Evolutionary conservation across 768 basidiomycete species (phyloP).

Genomic region (Hebeloma cylindrosporum): DNA sequence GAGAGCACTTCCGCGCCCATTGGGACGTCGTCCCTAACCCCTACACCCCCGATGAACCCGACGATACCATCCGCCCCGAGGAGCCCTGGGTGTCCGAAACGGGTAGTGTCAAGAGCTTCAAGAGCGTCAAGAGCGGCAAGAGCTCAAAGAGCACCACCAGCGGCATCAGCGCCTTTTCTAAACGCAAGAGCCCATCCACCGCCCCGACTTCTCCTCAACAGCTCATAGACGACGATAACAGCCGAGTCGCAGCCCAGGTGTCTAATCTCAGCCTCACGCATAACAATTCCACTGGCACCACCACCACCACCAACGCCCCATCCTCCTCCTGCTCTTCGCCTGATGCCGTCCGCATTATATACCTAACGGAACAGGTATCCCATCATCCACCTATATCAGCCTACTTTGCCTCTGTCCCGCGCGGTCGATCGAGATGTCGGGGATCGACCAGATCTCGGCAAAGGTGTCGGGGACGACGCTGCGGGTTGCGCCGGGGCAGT

Average conservation of each 20-base stretch:
- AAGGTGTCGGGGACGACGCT: slow-evolving; percentile 87
- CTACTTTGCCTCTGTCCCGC: slow-evolving; percentile 77
- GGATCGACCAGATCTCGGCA: slow-evolving; percentile 92
- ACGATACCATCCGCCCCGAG: slow-evolving; percentile 19
- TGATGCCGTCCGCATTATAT: slow-evolving; percentile 67
- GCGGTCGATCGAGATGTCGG: slow-evolving; percentile 67
- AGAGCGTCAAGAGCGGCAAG: slow-evolving; percentile 57
- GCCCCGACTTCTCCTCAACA: slow-evolving; percentile 53
- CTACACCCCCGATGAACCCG: slow-evolving; percentile 46
- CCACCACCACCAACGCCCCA: slow-evolving; percentile 23
- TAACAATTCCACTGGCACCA: slow-evolving; percentile 1
- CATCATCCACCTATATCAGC: slow-evolving; percentile 96
- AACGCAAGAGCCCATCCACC: slow-evolving; percentile 53
- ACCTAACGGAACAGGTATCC: slow-evolving; percentile 90
- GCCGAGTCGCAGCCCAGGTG: slow-evolving; percentile 55
- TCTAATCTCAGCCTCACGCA: slow-evolving; percentile 69
- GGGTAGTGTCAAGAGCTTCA: slow-evolving; percentile 56
- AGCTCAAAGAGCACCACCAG: slow-evolving; percentile 64
- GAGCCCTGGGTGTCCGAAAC: slow-evolving; percentile 43
- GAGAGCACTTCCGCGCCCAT: slow-evolving; percentile 86
- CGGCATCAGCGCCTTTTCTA: slow-evolving; percentile 55
- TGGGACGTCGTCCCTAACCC: slow-evolving; percentile 75
- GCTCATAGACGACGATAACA: slow-evolving; percentile 37
- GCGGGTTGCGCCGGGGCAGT: slow-evolving; percentile 77
- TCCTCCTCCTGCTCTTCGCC: no score